Percentiles rank a stretch among this genome's conserved stretches.
phyloP scores from a whole-genome alignment of 2,329 filamentous ascomycete genomes.

The Trichoderma afroharzianum region DNA sequence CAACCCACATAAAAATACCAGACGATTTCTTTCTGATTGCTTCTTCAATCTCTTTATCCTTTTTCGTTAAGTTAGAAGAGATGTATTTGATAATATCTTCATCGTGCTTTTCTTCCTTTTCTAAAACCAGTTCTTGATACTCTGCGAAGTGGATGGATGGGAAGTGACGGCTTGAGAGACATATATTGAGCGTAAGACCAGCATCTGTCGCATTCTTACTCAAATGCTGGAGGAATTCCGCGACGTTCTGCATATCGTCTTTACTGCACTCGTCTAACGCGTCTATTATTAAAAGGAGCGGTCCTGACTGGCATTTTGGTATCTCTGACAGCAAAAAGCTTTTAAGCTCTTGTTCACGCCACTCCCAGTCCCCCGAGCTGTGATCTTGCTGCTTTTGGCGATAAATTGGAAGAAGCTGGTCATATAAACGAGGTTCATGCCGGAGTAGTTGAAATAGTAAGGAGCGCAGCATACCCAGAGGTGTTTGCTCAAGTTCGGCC shows the following conservation, averaged over 20 bases:
- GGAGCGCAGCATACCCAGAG: neutral
- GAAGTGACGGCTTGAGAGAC: neutral
- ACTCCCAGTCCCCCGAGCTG: neutral
- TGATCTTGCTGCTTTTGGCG: neutral
- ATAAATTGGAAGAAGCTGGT: neutral
- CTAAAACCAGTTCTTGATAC: neutral
- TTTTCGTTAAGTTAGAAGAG: neutral
- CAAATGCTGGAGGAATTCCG: neutral
- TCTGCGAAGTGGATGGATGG: neutral
- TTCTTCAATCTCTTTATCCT: neutral
- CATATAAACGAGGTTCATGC: neutral
- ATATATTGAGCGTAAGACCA: neutral
- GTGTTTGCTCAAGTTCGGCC: neutral
- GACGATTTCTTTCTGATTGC: neutral
- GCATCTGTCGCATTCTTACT: accelerated
- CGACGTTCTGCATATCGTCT: neutral
- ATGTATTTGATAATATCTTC: neutral
- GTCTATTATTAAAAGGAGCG: neutral
- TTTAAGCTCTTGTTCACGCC: neutral
- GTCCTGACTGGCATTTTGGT: neutral
- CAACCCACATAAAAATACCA: neutral
- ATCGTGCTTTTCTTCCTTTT: neutral
- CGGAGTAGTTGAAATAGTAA: neutral
- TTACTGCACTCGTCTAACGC: neutral
- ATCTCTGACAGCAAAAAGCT: neutral